Base-by-base conservation (phyloP, 768 basidiomycete genomes). In the Cystofilobasidium bisporidii region DNA sequence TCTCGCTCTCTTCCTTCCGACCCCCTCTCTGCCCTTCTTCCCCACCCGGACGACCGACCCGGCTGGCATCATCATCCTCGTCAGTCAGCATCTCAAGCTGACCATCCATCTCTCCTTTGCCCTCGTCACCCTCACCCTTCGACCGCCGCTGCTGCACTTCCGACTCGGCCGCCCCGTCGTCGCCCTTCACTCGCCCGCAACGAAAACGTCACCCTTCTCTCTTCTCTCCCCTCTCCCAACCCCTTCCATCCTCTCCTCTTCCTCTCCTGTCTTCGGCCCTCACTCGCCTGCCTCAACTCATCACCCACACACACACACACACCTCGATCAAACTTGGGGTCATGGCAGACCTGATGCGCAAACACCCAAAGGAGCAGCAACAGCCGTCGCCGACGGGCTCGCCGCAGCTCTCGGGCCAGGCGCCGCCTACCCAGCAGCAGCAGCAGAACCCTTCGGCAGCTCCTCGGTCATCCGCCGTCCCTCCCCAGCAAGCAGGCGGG, bases 1-100 rank as follows among this genome's bases (percentile, higher is more conserved):
- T 74, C 66, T 43, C 47, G 36, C 15, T 55, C 69, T 58, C n/a
- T 70, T 71, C 30, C 63, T 32, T 17, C 33, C 48, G 12, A 40
- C 28, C 36, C 38, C 38, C 24, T 18, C n/a, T 24, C 6, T n/a
- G 15, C 26, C 22, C 50, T 36, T 36, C 32, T 20, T 20, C 22
- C 50, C 24, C 12, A 26, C 63, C 28, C 8, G 15, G 36, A 28
- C 17, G n/a, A 20, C 36, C 61, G 24, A 9, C 9, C 40, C 40
- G 40, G 40, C 40, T 41, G 17, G 40, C 40, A 41, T 9, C 17
- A 17, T 41, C 10, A 9, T 9, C 40, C 40, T 41, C 10, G 40
- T 36, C 32, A 60, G 8, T n/a, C n/a, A n/a, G n/a, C n/a, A n/a
- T n/a, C n/a, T n/a, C n/a, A n/a, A n/a, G n/a, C n/a, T n/a, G n/a